These are phyloP conservation scores for Neofusicoccum sp. DNA, from an alignment of 2,329 filamentous ascomycete genomes.

Conservation along the genomic window DNA sequence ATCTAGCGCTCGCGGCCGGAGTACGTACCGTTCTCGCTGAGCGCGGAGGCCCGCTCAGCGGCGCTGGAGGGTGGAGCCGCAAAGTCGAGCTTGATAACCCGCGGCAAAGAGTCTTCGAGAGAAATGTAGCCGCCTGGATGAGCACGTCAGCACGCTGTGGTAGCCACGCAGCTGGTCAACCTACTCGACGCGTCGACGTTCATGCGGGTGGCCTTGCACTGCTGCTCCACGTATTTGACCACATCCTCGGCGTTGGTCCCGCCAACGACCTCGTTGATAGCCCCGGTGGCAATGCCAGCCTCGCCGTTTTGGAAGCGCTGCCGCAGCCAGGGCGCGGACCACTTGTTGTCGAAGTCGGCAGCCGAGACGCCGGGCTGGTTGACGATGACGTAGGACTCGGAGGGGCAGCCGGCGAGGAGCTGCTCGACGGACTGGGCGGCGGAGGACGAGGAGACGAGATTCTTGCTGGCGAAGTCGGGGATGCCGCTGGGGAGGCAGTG, in stretches of 20 bases:
- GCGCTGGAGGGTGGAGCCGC: conserved; percentile 33
- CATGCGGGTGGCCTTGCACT: conserved; percentile 47
- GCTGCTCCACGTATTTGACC: conserved; percentile 42
- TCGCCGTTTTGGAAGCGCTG: conserved; percentile 48
- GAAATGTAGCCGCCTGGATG: conserved; percentile 18
- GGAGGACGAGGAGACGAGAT: conserved; percentile 44
- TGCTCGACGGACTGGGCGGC: conserved; percentile 43
- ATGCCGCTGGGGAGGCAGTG: conserved; percentile 26
- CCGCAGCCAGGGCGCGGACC: conserved; percentile 54
- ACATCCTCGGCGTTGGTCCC: conserved; percentile 46
- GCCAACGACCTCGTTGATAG: conserved; percentile 55
- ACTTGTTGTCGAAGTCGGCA: conserved; percentile 61
- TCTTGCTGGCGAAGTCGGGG: conserved; percentile 25
- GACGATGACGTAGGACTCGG: conserved; percentile 73
- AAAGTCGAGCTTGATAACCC: conserved; percentile 38
- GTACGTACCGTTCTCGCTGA: conserved; percentile 37
- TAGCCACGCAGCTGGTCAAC: neutral
- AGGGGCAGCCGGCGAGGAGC: conserved; percentile 65
- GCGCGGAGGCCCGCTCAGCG: conserved; percentile 37
- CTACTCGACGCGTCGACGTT: conserved; percentile 43
- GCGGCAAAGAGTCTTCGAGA: conserved; percentile 2
- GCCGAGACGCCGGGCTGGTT: conserved; percentile 72
- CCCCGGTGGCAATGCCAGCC: conserved; percentile 54
- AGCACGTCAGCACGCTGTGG: neutral
- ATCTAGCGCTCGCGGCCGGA: neutral